Conservation (phyloP, 2,329 filamentous ascomycete genomes). For the Pseudocercospora eumusae region DNA sequence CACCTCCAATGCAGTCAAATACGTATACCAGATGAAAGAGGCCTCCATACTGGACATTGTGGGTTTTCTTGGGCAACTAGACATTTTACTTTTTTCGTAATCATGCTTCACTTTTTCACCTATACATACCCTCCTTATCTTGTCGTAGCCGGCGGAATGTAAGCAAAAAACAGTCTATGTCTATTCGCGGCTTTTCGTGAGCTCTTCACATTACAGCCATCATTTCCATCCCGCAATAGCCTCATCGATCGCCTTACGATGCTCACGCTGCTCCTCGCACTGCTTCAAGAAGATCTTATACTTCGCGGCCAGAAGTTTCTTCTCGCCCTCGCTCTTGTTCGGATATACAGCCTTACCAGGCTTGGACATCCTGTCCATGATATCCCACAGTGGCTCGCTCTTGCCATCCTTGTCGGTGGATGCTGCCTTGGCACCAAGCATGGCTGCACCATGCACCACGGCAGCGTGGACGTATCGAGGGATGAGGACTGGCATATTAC, state of each 20-base stretch:
- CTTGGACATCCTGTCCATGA: slow-evolving; percentile 98
- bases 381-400: slow-evolving; percentile 87
- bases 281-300: slow-evolving; percentile 96
- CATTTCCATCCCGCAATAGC: slow-evolving; percentile 43
- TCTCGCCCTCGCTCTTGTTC: slow-evolving; percentile 69
- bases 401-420: slow-evolving; percentile 74
- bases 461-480: slow-evolving; percentile 92
- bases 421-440: slow-evolving; percentile 97
- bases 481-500: slow-evolving; percentile 88
- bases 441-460: slow-evolving; percentile 95
- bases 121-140: not conserved
- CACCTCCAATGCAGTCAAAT: not conserved
- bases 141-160: not conserved
- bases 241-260: slow-evolving; percentile 74
- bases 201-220: not conserved
- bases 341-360: slow-evolving; percentile 81
- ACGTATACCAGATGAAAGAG: not conserved
- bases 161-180: not conserved
- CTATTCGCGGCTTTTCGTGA: slow-evolving; percentile 3
- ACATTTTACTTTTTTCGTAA: not conserved
- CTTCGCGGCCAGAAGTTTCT: slow-evolving; percentile 79
- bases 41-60: no score
- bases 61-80: not conserved
- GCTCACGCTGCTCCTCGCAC: slow-evolving; percentile 80
- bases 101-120: not conserved